phyloP scores from a whole-genome alignment of 441 rosid genomes.

The Raphanus hybrid region DNA sequence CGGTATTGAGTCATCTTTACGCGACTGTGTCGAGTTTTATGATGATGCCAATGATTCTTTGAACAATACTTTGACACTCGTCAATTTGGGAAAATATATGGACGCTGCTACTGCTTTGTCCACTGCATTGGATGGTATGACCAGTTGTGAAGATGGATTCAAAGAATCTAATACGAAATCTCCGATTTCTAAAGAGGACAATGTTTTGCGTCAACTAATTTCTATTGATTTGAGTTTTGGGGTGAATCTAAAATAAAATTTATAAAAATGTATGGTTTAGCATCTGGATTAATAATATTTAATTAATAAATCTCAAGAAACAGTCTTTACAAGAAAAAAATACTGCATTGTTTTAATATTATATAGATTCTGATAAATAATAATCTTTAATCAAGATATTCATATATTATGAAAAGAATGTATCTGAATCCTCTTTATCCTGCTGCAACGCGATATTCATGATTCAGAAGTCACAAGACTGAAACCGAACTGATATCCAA shows the following conservation, averaged over 20 bases:
- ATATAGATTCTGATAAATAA: background rate
- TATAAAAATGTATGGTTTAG: background rate
- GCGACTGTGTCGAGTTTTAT: background rate
- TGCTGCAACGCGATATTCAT: too few relatives aligned
- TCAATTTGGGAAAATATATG: background rate
- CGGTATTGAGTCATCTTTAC: background rate
- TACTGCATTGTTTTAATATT: background rate
- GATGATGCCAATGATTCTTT: background rate
- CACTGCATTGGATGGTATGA: background rate
- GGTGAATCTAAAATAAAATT: background rate
- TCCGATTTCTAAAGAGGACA: background rate
- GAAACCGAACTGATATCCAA: slow-evolving; percentile 10
- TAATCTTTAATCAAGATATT: background rate
- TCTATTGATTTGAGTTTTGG: background rate
- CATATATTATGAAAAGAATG: background rate
- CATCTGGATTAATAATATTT: background rate
- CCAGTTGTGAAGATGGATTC: background rate
- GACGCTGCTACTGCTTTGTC: background rate
- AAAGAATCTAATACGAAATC: background rate
- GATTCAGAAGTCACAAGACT: too few relatives aligned
- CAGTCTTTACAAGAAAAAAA: background rate
- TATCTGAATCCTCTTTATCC: background rate
- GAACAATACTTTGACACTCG: background rate
- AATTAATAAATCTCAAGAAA: background rate
- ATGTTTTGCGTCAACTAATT: background rate